Percentiles rank a stretch among this genome's conserved stretches.
Evolutionary conservation across 441 rosid species (phyloP).

Genomic region (Omphalea diandra): DNA sequence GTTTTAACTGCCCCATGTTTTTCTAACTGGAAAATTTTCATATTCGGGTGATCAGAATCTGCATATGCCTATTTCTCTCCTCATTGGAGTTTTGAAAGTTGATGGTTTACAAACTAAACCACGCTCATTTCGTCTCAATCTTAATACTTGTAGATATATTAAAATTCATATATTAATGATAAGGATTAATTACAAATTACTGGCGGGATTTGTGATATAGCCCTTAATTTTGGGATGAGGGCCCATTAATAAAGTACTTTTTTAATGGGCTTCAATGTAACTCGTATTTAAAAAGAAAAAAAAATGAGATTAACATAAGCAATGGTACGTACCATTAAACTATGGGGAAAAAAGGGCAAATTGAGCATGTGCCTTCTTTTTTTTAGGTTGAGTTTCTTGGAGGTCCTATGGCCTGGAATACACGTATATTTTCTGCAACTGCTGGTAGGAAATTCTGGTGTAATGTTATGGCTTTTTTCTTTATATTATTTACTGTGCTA

Average conservation of each 20-base stretch:
- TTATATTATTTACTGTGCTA: conserved; percentile 2
- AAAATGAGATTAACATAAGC: not conserved
- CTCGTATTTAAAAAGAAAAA: not conserved
- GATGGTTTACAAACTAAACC: not conserved
- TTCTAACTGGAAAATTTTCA: not conserved
- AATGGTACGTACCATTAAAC: not conserved
- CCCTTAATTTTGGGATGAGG: too few species aligned
- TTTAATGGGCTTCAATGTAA: too few species aligned
- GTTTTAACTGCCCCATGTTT: not conserved
- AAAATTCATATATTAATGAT: too few species aligned
- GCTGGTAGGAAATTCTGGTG: conserved; percentile 51
- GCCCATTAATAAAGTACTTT: too few species aligned
- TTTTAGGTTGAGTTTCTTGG: conserved; percentile 94
- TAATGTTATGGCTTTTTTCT: not conserved
- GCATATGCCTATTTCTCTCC: not conserved
- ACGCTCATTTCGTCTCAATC: not conserved
- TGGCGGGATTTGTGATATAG: too few species aligned
- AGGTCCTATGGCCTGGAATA: conserved; percentile 96
- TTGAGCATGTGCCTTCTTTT: conserved; percentile 16
- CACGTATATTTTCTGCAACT: conserved; percentile 80
- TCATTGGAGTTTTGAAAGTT: not conserved
- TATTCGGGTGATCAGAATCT: not conserved
- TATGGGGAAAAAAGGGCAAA: not conserved
- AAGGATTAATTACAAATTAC: too few species aligned
- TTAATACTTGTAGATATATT: too few species aligned